Evolutionary conservation across 2,329 filamentous ascomycete genomes (phyloP).

Genomic region (Berkeleyomyces rouxiae): DNA sequence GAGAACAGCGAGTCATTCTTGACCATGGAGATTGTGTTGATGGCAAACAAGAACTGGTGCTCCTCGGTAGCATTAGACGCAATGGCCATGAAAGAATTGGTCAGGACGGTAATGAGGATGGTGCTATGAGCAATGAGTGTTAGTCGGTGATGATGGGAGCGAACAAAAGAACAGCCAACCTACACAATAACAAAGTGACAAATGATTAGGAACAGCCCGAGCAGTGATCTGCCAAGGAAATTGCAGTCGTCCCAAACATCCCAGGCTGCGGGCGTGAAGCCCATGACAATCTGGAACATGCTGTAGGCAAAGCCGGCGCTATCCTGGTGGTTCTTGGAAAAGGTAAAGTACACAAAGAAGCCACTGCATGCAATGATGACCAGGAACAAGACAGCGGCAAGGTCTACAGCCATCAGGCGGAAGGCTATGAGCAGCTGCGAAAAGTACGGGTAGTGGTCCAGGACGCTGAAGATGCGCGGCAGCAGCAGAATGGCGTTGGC

Average conservation of each 20-base stretch:
- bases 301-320: conserved; percentile 67
- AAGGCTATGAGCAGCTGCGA: conserved; percentile 90
- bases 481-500: conserved; percentile 80
- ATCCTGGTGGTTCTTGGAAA: conserved; percentile 56
- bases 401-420: conserved; percentile 79
- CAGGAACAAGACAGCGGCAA: conserved; percentile 68
- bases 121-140: conserved; percentile 31
- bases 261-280: conserved; percentile 91
- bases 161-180: conserved; percentile 18
- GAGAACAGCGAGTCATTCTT: conserved; percentile 96
- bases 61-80: conserved; percentile 87
- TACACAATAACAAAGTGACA: conserved; percentile 85
- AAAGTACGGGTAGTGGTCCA: conserved; percentile 93
- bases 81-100: conserved; percentile 91
- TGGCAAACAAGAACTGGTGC: conserved; percentile 82
- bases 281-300: conserved; percentile 88
- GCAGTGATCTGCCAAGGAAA: conserved; percentile 54
- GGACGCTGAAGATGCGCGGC: conserved; percentile 76
- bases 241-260: conserved; percentile 73
- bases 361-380: conserved; percentile 81
- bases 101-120: conserved; percentile 87
- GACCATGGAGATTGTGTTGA: conserved; percentile 95
- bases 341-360: conserved; percentile 86
- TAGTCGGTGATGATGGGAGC: neutral
- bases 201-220: conserved; percentile 77